Percentiles rank a stretch among this genome's conserved stretches.
Evolutionary conservation across 805 yeast genomes (phyloP).

Genomic region (Suhomyces sp.): DNA sequence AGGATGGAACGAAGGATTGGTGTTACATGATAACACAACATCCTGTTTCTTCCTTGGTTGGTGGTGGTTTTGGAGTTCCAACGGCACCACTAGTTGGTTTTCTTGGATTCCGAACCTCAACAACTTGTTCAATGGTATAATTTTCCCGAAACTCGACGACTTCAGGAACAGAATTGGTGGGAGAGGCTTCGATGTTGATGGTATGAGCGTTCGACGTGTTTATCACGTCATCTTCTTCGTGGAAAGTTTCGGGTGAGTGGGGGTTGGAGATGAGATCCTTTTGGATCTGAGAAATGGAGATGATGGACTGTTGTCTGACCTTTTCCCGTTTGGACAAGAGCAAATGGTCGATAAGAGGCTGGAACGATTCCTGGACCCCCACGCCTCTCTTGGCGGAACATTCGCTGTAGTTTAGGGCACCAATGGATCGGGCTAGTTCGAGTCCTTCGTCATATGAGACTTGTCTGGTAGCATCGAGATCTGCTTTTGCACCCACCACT

Average conservation of each 20-base stretch:
- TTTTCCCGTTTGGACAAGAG: conserved; percentile 4
- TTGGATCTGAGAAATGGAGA: conserved; percentile 1
- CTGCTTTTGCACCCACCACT: conserved; percentile 32
- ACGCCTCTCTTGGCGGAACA: conserved; percentile 22
- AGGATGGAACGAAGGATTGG: too few relatives aligned
- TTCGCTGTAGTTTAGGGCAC: conserved; percentile 30
- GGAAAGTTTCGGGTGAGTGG: conserved; percentile 1
- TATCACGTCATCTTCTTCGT: too few relatives aligned
- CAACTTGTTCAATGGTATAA: too few relatives aligned
- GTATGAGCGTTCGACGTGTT: too few relatives aligned
- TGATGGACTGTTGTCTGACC: conserved; percentile 3
- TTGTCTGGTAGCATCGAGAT: conserved; percentile 23
- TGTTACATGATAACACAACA: too few relatives aligned
- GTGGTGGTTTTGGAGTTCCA: too few relatives aligned
- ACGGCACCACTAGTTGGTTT: too few relatives aligned
- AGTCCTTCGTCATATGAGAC: conserved; percentile 30
- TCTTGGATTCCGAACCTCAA: too few relatives aligned
- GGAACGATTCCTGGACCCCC: conserved; percentile 27
- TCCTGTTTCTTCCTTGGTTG: too few relatives aligned
- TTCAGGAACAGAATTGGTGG: too few relatives aligned
- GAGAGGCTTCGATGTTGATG: too few relatives aligned
- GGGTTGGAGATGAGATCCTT: background rate
- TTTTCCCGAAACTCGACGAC: too few relatives aligned
- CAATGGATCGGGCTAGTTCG: conserved; percentile 24
- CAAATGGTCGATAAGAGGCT: conserved; percentile 21